Evolutionary conservation across 1,284 basidiomycete genomes (phyloP).

Genomic region (Lentinula novae-zelandiae): DNA sequence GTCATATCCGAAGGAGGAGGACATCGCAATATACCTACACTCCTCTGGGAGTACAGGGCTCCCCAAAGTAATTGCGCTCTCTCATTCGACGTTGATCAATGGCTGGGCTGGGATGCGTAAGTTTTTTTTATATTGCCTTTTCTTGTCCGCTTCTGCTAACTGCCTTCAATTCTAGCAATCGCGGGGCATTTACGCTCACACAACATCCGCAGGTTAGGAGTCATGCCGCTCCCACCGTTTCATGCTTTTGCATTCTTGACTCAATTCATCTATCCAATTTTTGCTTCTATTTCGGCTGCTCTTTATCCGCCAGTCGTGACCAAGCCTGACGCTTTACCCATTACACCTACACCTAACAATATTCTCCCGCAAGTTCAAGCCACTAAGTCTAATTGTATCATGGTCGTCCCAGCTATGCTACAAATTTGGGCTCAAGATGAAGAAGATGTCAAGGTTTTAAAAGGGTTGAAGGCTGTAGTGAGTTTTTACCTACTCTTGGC

Average conservation of each 20-base stretch:
- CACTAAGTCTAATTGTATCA: neutral
- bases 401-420: constrained; percentile 29
- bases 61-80: constrained; percentile 25
- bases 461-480: constrained; percentile 14
- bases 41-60: constrained; percentile 28
- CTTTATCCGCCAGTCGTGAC: constrained; percentile 2
- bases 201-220: constrained; percentile 5
- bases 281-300: neutral
- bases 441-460: constrained; percentile 23
- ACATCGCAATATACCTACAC: constrained; percentile 22
- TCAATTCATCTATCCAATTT: neutral
- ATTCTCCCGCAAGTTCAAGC: neutral
- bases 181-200: constrained; percentile 6
- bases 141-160: constrained; percentile 15
- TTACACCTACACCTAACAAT: neutral
- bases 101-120: neutral
- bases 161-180: neutral
- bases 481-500: neutral
- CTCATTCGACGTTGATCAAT: constrained; percentile 8
- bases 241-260: constrained; percentile 1
- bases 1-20: neutral
- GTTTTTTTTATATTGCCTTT: neutral
- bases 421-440: constrained; percentile 29
- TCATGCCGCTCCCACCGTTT: neutral
- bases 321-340: constrained; percentile 8